phyloP scores from a whole-genome alignment of 1,284 basidiomycete genomes.

The Kalmanozyma brasiliensis region DNA sequence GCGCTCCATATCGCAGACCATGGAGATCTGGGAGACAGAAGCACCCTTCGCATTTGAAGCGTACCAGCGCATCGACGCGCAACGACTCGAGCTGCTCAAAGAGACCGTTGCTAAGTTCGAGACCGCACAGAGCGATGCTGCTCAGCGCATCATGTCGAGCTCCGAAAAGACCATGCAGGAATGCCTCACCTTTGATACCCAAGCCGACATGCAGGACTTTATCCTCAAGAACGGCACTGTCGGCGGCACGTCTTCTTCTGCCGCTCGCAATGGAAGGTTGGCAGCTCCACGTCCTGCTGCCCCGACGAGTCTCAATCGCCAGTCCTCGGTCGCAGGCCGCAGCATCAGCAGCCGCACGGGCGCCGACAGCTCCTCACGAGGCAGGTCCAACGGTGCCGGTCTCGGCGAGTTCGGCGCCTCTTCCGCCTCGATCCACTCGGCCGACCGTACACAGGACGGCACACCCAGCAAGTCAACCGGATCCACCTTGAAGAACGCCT shows the following conservation, averaged over 20 bases:
- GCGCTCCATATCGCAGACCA: conserved; percentile 45
- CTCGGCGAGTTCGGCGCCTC: conserved; percentile 54
- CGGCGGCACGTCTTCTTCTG: conserved; percentile 1
- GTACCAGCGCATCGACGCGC: conserved; percentile 61
- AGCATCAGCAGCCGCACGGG: conserved; percentile 45
- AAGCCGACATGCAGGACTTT: conserved; percentile 62
- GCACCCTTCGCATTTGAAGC: conserved; percentile 57
- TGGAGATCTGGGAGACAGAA: conserved; percentile 57
- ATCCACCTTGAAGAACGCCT: conserved; percentile 54
- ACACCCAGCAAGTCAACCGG: conserved; percentile 47
- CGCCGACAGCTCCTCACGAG: conserved; percentile 19
- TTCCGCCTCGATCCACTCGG: conserved; percentile 48
- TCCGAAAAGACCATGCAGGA: conserved; percentile 62
- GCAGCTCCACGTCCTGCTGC: conserved; percentile 12
- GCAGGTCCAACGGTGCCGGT: conserved; percentile 33
- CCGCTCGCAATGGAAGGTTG: conserved; percentile 26
- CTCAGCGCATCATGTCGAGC: conserved; percentile 53
- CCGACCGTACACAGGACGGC: conserved; percentile 22
- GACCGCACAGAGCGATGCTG: conserved; percentile 59
- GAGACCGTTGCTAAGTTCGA: conserved; percentile 61
- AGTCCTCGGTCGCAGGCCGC: conserved; percentile 34
- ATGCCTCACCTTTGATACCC: conserved; percentile 54
- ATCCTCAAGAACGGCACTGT: conserved; percentile 46
- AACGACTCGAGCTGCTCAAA: conserved; percentile 60
- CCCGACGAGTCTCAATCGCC: conserved; percentile 15